Evolutionary conservation across 352 stramenopile genomes (phyloP), one percentile per base, ranked within the genome.

Genomic region (Phytopythium montanum): DNA sequence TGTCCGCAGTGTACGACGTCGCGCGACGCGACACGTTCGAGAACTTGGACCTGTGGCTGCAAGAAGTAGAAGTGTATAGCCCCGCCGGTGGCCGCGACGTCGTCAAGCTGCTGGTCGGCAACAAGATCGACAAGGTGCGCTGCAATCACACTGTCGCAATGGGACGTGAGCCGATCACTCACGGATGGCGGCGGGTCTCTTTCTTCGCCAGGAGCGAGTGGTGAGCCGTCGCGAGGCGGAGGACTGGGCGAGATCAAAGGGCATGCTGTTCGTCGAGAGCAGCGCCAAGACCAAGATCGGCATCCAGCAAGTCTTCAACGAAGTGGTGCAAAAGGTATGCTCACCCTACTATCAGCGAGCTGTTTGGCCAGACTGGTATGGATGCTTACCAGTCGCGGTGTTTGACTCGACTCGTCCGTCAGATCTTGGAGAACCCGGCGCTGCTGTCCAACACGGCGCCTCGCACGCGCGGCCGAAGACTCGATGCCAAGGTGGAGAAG

Each of bases 221-320:
- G 94, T 99, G 52, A 89, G 87, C 50, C 73, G 94, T 34, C 92
- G 97, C 68, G 87, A 98, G 73, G 96, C 92, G 5, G 95, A 99
- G 62, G 94, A 96, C 57, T 99, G 96, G 94, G 97, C 96, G 28
- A 74, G 95, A 57, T 96, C 85, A 56, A 97, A 98, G 73, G 97
- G 96, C 48, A 99, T 99, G 96, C 70, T 99, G 26, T 99, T 99
- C 73, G 82, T 99, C 50, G 97, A 99, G 73, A 97, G 96, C 59
- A 98, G 95, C 58, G 96, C 96, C 10, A 99, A 99, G 75, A 99
- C 96, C 63, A 87, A 88, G 60, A 92, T 95, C 56, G 94, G 94
- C 34, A 97, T 98, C 58, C 92, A 97, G 69, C 92, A 98, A 81
- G 86, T 96, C 54, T 99, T 99, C 72, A 96, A 97, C 68, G 97